phyloP scores from a whole-genome alignment of 2,329 filamentous ascomycete genomes.

The Pseudogymnoascus sp. region DNA sequence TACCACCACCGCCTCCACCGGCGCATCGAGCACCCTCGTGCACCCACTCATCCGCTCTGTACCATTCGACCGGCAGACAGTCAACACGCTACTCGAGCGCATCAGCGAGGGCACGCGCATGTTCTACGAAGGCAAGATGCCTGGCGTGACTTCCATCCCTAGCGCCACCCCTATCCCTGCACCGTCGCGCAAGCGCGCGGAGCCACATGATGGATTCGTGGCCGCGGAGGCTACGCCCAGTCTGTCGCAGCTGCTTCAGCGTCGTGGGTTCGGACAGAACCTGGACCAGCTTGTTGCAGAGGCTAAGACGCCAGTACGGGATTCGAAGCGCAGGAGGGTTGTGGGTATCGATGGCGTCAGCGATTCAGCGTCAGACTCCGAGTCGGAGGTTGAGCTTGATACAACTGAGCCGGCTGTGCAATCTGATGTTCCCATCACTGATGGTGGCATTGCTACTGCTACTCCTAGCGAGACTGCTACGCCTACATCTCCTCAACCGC shows the following conservation, averaged over 20 bases:
- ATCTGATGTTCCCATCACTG: constrained; percentile 14
- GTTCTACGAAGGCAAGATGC: constrained; percentile 44
- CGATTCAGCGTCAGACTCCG: constrained; percentile 26
- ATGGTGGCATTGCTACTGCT: background rate
- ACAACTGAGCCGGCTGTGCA: constrained; percentile 32
- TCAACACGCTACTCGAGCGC: constrained; percentile 41
- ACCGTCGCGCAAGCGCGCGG: constrained; percentile 25
- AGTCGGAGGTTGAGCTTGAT: constrained; percentile 47
- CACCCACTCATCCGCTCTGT: constrained; percentile 55
- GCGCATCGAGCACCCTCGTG: constrained; percentile 42
- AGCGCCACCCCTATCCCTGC: constrained; percentile 20
- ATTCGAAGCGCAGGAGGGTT: background rate
- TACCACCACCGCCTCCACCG: constrained; percentile 24
- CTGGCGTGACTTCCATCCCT: constrained; percentile 40
- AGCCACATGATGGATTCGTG: constrained; percentile 34
- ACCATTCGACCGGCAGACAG: constrained; percentile 45
- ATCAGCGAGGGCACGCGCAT: constrained; percentile 47
- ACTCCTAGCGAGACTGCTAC: background rate
- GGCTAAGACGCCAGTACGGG: constrained; percentile 49
- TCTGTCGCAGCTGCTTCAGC: constrained; percentile 57
- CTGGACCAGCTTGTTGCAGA: constrained; percentile 53
- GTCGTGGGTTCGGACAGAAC: constrained; percentile 52
- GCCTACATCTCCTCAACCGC: constrained; percentile 20
- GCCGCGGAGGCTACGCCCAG: constrained; percentile 54
- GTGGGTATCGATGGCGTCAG: background rate